phyloP scores from a whole-genome alignment of 1,284 basidiomycete genomes.

The Termitomyces sp. region DNA sequence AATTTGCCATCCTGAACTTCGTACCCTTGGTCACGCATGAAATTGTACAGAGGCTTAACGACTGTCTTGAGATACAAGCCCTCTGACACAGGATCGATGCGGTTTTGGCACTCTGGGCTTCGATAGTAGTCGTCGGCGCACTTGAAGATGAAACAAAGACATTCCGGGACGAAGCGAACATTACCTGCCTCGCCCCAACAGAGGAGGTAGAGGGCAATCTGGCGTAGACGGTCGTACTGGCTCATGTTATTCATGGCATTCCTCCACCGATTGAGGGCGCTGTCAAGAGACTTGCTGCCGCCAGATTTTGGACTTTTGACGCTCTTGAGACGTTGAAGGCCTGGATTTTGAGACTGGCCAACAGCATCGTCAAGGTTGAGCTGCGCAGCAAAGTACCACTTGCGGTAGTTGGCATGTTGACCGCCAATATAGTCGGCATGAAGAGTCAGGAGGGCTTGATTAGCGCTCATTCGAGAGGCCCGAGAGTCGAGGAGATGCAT shows the following conservation, averaged over 20 bases:
- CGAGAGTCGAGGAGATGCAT: constrained; percentile 98
- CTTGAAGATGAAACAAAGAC: constrained; percentile 99
- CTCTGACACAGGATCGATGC: constrained; percentile 90
- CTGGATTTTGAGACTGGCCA: constrained; percentile 91
- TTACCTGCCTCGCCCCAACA: constrained; percentile 99
- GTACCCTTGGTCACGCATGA: constrained; percentile 97
- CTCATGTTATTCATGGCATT: constrained; percentile 99
- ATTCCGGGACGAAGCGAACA: constrained; percentile 95
- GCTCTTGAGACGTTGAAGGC: constrained; percentile 83
- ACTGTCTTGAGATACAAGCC: constrained; percentile 91
- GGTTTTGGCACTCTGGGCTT: constrained; percentile 95
- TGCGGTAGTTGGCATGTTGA: constrained; percentile 93
- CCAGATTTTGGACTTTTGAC: constrained; percentile 64
- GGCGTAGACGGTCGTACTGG: constrained; percentile 95
- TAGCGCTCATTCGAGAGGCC: constrained; percentile 97
- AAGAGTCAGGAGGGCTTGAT: constrained; percentile 91
- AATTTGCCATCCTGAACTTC: constrained; percentile 96
- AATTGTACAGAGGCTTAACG: constrained; percentile 93
- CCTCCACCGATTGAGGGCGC: constrained; percentile 90
- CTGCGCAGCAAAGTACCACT: constrained; percentile 99
- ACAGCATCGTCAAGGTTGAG: constrained; percentile 99
- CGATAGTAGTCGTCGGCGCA: constrained; percentile 99
- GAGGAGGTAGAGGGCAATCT: constrained; percentile 92
- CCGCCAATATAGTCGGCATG: constrained; percentile 99
- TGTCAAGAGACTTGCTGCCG: constrained; percentile 85